phyloP scores from a whole-genome alignment of 495 filamentous ascomycete genomes.

The Terfezia boudieri region DNA sequence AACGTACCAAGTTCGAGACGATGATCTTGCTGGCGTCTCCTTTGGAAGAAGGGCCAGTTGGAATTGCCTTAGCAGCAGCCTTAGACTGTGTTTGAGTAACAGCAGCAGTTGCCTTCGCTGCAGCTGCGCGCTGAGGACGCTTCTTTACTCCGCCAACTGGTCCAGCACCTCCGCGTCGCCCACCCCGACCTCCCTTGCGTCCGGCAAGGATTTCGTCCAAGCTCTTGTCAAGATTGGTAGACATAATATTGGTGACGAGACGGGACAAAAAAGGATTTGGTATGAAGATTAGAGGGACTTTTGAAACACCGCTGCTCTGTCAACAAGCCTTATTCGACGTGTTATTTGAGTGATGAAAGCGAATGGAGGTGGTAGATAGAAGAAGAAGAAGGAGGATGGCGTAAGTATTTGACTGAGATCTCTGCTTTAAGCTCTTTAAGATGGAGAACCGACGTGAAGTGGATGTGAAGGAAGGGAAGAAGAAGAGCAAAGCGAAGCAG shows the following conservation, averaged over 20 bases:
- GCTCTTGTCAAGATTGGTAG: slow-evolving; percentile 82
- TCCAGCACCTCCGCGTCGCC: slow-evolving; percentile 30
- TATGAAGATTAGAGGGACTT: no score
- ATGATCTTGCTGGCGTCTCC: slow-evolving; percentile 76
- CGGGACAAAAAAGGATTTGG: no score
- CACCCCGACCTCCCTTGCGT: slow-evolving; percentile 32
- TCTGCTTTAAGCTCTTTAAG: no score
- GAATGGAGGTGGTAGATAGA: no score
- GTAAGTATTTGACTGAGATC: no score
- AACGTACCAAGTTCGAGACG: slow-evolving; percentile 84
- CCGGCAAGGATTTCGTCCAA: slow-evolving; percentile 86
- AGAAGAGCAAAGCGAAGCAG: no score
- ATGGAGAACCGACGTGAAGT: no score
- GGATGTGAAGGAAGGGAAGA: no score
- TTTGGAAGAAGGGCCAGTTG: slow-evolving; percentile 35
- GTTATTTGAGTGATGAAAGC: no score
- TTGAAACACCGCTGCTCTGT: no score
- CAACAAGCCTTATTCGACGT: no score
- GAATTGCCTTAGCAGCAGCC: slow-evolving; percentile 35
- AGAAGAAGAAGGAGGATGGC: no score
- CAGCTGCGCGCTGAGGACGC: slow-evolving; percentile 30
- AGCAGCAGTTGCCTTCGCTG: slow-evolving; percentile 15
- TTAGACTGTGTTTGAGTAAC: slow-evolving; percentile 36
- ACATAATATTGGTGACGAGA: slow-evolving; percentile 30
- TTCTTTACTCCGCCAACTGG: slow-evolving; percentile 54